Evolutionary conservation across 768 basidiomycete species (phyloP).

Genomic region (Sistotremastrum suecicum): DNA sequence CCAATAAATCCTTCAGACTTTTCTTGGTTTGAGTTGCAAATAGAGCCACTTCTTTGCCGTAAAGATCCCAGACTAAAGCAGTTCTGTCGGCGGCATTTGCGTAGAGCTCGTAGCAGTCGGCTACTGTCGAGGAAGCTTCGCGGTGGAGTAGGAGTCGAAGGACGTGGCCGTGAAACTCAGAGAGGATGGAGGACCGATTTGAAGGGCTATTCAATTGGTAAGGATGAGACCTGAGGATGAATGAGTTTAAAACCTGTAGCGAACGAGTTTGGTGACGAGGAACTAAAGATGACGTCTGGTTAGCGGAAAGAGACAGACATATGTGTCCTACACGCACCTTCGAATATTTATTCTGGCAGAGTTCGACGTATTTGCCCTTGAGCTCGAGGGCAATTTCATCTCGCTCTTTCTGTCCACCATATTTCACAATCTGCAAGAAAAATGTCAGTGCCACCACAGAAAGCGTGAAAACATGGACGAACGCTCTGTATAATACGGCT

Average conservation of each 20-base stretch:
- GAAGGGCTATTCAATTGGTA: slow-evolving; percentile 34
- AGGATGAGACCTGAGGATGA: neutral
- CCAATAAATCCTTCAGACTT: slow-evolving; percentile 55
- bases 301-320: neutral
- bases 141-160: slow-evolving; percentile 70
- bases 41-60: slow-evolving; percentile 74
- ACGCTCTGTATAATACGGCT: slow-evolving; percentile 68
- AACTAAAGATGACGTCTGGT: slow-evolving; percentile 32
- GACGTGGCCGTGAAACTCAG: slow-evolving; percentile 65
- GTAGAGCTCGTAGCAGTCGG: slow-evolving; percentile 82
- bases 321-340: slow-evolving; percentile 36
- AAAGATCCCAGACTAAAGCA: slow-evolving; percentile 73
- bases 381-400: slow-evolving; percentile 75
- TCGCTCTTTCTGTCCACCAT: slow-evolving; percentile 59
- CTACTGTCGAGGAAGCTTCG: slow-evolving; percentile 70
- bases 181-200: slow-evolving; percentile 61
- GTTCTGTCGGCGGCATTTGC: slow-evolving; percentile 75
- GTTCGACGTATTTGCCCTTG: slow-evolving; percentile 61
- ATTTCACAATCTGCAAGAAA: slow-evolving; percentile 43
- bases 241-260: slow-evolving; percentile 16
- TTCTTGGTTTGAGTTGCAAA: slow-evolving; percentile 45
- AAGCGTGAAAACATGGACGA: neutral
- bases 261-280: slow-evolving; percentile 66
- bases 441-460: neutral
- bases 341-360: slow-evolving; percentile 82